phyloP scores from a whole-genome alignment of 75 land plant species.

The Sequoiadendron giganteum region DNA sequence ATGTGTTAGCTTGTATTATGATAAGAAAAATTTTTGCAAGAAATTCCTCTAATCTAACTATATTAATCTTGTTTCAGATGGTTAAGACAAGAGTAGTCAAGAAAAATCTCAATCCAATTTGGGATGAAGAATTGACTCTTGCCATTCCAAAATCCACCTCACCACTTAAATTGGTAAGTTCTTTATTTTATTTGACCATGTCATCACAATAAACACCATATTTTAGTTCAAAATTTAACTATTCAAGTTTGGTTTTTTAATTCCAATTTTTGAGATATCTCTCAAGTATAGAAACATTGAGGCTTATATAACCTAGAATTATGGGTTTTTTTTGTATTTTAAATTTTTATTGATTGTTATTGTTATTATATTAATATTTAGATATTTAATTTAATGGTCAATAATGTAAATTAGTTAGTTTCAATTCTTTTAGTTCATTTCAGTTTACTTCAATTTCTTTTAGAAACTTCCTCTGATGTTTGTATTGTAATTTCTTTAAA shows the following conservation, averaged over 20 bases:
- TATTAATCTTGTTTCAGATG: conserved; percentile 35
- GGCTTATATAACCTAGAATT: background rate
- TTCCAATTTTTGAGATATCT: background rate
- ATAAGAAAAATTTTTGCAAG: background rate
- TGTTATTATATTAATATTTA: too few relatives aligned
- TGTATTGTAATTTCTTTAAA: too few relatives aligned
- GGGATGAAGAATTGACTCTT: conserved; percentile 88
- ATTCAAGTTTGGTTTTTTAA: background rate
- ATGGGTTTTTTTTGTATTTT: background rate
- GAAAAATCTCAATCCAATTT: conserved; percentile 80
- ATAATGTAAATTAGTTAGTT: too few relatives aligned
- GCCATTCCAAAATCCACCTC: conserved; percentile 55
- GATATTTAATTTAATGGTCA: too few relatives aligned
- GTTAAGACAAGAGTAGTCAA: conserved; percentile 82
- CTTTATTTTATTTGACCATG: conserved; percentile 4
- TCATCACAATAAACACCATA: background rate
- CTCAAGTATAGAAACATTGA: background rate
- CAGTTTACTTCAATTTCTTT: too few relatives aligned
- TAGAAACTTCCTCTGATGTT: too few relatives aligned
- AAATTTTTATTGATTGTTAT: background rate
- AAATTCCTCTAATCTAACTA: background rate
- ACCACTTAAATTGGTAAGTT: conserved; percentile 69
- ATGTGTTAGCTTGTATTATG: background rate
- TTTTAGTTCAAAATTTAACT: background rate
- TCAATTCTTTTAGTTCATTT: too few relatives aligned